Conservation (phyloP, 805 yeast genomes). For the Zygotorulaspora chibaensis region DNA sequence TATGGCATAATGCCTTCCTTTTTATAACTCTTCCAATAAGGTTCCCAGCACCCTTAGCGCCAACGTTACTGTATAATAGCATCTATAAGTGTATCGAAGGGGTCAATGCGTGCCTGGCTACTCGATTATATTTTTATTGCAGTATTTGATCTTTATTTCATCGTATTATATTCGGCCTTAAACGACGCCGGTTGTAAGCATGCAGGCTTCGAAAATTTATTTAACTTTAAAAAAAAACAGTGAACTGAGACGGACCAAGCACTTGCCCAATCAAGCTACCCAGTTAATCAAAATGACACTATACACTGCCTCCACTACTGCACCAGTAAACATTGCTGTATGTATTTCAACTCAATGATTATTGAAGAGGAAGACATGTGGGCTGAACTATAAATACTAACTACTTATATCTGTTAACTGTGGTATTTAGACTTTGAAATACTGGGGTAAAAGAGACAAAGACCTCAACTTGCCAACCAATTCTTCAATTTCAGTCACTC, state of each 20-base stretch:
- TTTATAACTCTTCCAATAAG: background rate
- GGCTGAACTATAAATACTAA: background rate
- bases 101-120: too few relatives aligned
- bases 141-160: background rate
- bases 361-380: background rate
- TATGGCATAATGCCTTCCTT: background rate
- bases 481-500: constrained; percentile 90
- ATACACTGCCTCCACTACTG: constrained; percentile 78
- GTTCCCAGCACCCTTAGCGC: background rate
- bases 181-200: background rate
- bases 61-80: background rate
- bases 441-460: constrained; percentile 98
- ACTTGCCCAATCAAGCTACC: constrained; percentile 1
- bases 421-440: constrained; percentile 66
- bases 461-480: constrained; percentile 89
- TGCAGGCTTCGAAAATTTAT: background rate
- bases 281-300: constrained; percentile 40
- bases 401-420: background rate
- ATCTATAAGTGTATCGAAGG: background rate
- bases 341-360: constrained; percentile 29
- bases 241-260: background rate
- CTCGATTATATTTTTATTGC: background rate
- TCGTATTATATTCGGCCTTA: background rate
- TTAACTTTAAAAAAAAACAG: background rate
- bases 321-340: constrained; percentile 96